phyloP scores from a whole-genome alignment of 495 filamentous ascomycete species.

The Penicillium turbatum region DNA sequence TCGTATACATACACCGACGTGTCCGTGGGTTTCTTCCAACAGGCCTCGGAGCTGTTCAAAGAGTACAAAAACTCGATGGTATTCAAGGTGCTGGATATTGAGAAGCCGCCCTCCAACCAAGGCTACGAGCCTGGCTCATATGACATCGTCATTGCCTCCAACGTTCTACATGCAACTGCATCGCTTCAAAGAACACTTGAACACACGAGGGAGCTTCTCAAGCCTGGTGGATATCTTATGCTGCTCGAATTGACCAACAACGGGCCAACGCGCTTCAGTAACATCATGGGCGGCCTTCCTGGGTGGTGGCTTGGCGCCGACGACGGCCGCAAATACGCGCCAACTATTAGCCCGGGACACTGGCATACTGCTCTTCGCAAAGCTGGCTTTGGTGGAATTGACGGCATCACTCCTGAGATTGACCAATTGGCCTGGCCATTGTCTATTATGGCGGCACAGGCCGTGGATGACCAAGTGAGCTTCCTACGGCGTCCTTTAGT shows the following conservation, averaged over 20 bases:
- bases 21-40: slow-evolving; percentile 40
- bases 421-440: slow-evolving; percentile 12
- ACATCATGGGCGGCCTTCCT: slow-evolving; percentile 13
- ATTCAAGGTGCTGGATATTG: slow-evolving; percentile 38
- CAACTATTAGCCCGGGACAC: slow-evolving; percentile 2
- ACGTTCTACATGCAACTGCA: slow-evolving; percentile 19
- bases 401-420: slow-evolving; percentile 19
- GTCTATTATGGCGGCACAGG: slow-evolving; percentile 39
- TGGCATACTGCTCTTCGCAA: slow-evolving; percentile 39
- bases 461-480: slow-evolving; percentile 32
- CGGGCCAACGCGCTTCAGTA: too few relatives aligned
- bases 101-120: slow-evolving; percentile 30
- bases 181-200: slow-evolving; percentile 10
- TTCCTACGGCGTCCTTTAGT: slow-evolving; percentile 13
- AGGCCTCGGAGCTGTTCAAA: slow-evolving; percentile 12
- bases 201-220: slow-evolving; percentile 30
- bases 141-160: slow-evolving; percentile 26
- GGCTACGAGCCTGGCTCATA: slow-evolving; percentile 36
- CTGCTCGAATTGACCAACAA: not conserved
- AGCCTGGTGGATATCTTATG: slow-evolving; percentile 39
- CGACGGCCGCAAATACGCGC: slow-evolving; percentile 9
- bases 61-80: slow-evolving; percentile 22
- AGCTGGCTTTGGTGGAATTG: slow-evolving; percentile 45
- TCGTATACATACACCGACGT: slow-evolving; percentile 52
- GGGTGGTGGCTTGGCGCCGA: slow-evolving; percentile 28